These are phyloP conservation scores for Trypanosomatidae sp. DNA, from an alignment of 208 protist species.

Conservation along the genomic window DNA sequence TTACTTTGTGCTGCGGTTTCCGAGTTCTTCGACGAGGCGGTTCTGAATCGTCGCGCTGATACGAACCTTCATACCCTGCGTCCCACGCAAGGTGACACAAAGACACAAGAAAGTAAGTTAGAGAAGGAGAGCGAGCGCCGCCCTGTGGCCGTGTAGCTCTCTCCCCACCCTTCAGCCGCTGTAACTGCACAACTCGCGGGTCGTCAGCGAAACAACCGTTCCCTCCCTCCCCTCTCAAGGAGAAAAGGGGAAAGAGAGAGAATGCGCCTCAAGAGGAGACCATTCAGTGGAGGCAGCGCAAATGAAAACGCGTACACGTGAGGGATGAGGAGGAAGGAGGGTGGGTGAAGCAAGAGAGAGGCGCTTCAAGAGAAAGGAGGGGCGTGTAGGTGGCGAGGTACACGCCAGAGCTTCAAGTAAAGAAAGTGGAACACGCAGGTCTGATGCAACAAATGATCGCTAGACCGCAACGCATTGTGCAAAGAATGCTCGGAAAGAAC, in stretches of 20 bases:
- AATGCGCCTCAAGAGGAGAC: background rate
- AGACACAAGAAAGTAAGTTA: background rate
- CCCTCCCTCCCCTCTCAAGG: background rate
- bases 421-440: background rate
- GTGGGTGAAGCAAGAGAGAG: background rate
- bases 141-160: background rate
- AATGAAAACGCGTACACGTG: background rate
- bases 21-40: background rate
- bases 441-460: background rate
- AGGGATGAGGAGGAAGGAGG: background rate
- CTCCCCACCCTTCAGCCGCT: background rate
- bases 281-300: background rate
- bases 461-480: background rate
- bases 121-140: background rate
- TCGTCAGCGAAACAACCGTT: background rate
- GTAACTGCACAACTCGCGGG: background rate
- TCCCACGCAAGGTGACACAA: background rate
- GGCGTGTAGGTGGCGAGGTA: background rate
- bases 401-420: background rate
- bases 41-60: background rate
- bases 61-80: background rate
- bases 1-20: background rate
- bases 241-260: background rate
- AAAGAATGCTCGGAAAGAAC: background rate
- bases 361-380: background rate